Evolutionary conservation across 1,284 basidiomycete genomes (phyloP), one percentile per base, ranked within the genome.

Genomic region (Trichosporon faecale): DNA sequence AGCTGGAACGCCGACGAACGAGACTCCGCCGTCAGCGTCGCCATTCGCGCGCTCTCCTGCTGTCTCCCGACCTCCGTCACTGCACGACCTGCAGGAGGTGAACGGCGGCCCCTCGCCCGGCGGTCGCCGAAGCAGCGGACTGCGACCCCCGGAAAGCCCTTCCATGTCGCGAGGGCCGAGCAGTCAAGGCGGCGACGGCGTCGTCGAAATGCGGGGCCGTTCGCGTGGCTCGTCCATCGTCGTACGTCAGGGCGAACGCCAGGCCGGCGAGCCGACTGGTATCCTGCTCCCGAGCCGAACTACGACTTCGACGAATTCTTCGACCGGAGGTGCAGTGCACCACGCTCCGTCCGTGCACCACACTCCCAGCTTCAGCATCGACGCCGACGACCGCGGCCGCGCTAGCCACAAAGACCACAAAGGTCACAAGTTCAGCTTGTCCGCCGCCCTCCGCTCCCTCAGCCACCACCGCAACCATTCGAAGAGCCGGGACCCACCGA

Each of bases 381-480:
- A 11, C 29, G 14, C 33, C 60, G 29, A 63, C 21, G 71, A 75
- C 33, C 74, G 79, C 27, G 77, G 77, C 2, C 70, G 77, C 7
- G 23, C 64, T 7, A 57, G 14, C 31, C 66, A 66, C 27, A 78
- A 76, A 35, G 66, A 9, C 31, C 66, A 66, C 27, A 78, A 76
- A 35, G 66, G 70, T 27, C 69, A 70, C 67, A 78, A 79, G 49
- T 84, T 84, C 73, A 83, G 81, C 64, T 72, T 85, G 6, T 75
- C 82, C 1, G 79, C 80, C 0, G 82, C 84, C 2, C 71, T 84
- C 4, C 78, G 83, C 18, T 79, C 81, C 6, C 71, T 84, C 44
- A 81, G 81, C 61, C 77, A 81, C 33, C 82, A 83, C 61, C 77
- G 83, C 44, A 80, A 79, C 23, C 76, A 77, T 25, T 76, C 80